Evolutionary conservation across 1,139 yeast genomes (phyloP).

Genomic region (Cylindricascospora bacillispora): DNA sequence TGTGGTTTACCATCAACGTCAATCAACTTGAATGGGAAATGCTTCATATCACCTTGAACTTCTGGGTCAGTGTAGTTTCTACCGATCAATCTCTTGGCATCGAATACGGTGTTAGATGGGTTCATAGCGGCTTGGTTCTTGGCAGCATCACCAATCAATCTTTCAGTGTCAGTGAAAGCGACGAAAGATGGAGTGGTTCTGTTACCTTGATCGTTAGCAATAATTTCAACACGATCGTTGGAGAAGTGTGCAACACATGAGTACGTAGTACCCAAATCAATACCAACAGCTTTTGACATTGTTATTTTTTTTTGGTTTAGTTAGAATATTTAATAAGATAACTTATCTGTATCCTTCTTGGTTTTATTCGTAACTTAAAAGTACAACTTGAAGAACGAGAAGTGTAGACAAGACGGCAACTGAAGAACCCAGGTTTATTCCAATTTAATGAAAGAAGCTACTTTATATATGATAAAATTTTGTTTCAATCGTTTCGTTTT

Average conservation of each 20-base stretch:
- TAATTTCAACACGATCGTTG: constrained; percentile 83
- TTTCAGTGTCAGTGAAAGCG: constrained; percentile 95
- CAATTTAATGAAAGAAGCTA: too few relatives aligned
- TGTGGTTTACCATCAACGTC: constrained; percentile 82
- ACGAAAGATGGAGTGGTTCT: constrained; percentile 98
- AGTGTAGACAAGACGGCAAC: too few relatives aligned
- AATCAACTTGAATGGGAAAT: constrained; percentile 94
- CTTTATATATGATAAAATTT: too few relatives aligned
- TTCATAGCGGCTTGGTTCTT: constrained; percentile 98
- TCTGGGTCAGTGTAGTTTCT: constrained; percentile 83
- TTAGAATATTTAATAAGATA: too few relatives aligned
- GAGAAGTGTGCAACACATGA: constrained; percentile 94
- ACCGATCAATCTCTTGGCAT: constrained; percentile 97
- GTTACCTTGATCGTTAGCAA: constrained; percentile 99
- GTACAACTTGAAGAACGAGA: neutral
- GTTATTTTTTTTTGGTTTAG: neutral
- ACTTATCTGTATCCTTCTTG: neutral
- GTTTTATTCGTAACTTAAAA: neutral
- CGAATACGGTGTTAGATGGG: constrained; percentile 95
- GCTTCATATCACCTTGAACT: constrained; percentile 92
- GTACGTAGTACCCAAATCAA: constrained; percentile 75
- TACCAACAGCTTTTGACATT: constrained; percentile 28
- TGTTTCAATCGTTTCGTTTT: neutral
- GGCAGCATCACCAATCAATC: constrained; percentile 98
- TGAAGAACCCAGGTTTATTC: too few relatives aligned